phyloP scores from a whole-genome alignment of 2,329 filamentous ascomycete genomes.

The Apiospora koreana region DNA sequence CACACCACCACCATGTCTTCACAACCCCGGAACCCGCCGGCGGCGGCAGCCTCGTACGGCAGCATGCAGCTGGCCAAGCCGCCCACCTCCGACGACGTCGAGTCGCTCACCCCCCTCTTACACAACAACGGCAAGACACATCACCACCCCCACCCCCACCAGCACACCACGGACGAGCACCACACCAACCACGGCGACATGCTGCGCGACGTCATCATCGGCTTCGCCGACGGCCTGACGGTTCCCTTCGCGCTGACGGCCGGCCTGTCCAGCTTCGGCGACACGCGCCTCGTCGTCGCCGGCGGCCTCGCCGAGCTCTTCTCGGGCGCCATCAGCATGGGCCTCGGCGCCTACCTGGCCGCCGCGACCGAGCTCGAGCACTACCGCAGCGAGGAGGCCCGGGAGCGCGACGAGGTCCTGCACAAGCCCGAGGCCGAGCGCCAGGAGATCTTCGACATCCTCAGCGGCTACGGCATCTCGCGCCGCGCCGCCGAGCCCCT shows the following conservation, averaged over 20 bases:
- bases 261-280: conserved; percentile 49
- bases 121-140: background rate
- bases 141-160: background rate
- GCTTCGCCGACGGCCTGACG: conserved; percentile 62
- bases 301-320: conserved; percentile 61
- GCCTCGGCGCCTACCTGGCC: conserved; percentile 58
- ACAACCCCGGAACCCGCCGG: background rate
- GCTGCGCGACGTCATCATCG: conserved; percentile 55
- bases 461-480: conserved; percentile 34
- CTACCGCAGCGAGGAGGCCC: conserved; percentile 39
- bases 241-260: conserved; percentile 66
- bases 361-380: conserved; percentile 41
- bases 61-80: background rate
- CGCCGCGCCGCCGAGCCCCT: conserved; percentile 31
- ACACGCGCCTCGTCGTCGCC: conserved; percentile 51
- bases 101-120: background rate
- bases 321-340: conserved; percentile 61
- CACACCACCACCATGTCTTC: conserved; percentile 1
- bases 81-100: background rate
- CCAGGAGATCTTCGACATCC: conserved; percentile 26
- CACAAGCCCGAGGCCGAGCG: conserved; percentile 28
- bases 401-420: conserved; percentile 18
- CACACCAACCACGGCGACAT: conserved; percentile 2
- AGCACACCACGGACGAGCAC: background rate
- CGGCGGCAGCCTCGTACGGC: background rate